Conservation (phyloP, 1,139 yeast species). For the Citeromyces siamensis region DNA sequence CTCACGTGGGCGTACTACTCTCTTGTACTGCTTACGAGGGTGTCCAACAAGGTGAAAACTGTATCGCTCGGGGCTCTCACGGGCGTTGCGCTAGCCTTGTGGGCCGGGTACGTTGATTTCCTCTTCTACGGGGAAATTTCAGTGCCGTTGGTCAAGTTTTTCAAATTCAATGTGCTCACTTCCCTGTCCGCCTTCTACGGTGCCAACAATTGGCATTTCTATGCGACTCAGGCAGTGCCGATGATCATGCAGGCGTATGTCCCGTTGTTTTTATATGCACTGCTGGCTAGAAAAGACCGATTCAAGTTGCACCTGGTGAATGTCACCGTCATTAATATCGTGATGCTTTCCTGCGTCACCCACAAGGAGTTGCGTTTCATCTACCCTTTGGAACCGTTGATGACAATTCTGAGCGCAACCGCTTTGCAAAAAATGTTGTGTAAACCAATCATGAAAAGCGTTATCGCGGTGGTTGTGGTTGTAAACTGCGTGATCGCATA, state of each 20-base stretch:
- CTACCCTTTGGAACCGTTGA: constrained; percentile 75
- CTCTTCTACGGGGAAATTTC: constrained; percentile 44
- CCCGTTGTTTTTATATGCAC: constrained; percentile 44
- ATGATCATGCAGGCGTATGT: constrained; percentile 52
- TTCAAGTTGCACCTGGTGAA: constrained; percentile 12
- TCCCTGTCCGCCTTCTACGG: constrained; percentile 82
- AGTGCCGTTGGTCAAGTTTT: constrained; percentile 57
- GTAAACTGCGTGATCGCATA: constrained; percentile 11
- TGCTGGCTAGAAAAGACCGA: constrained; percentile 9
- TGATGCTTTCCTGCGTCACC: constrained; percentile 46
- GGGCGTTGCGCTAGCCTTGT: constrained; percentile 15
- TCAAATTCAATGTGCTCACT: constrained; percentile 63
- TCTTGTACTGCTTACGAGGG: constrained; percentile 17
- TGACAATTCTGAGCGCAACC: constrained; percentile 29
- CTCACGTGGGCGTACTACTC: constrained; percentile 66
- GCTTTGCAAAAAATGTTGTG: constrained; percentile 15
- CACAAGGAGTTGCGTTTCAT: constrained; percentile 92
- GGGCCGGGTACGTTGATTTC: constrained; percentile 38
- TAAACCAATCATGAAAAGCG: constrained; percentile 1
- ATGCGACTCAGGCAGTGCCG: constrained; percentile 74
- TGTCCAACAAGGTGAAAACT: constrained; percentile 7
- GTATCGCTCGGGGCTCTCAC: constrained; percentile 17
- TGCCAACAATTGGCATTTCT: constrained; percentile 75
- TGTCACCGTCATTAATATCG: constrained; percentile 28
- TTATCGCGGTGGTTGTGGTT: constrained; percentile 4